A percentile compares a stretch with the other conserved stretches of the same genome.
phyloP scores from a whole-genome alignment of 768 basidiomycete genomes.

The Fistulinella prunicolor region DNA sequence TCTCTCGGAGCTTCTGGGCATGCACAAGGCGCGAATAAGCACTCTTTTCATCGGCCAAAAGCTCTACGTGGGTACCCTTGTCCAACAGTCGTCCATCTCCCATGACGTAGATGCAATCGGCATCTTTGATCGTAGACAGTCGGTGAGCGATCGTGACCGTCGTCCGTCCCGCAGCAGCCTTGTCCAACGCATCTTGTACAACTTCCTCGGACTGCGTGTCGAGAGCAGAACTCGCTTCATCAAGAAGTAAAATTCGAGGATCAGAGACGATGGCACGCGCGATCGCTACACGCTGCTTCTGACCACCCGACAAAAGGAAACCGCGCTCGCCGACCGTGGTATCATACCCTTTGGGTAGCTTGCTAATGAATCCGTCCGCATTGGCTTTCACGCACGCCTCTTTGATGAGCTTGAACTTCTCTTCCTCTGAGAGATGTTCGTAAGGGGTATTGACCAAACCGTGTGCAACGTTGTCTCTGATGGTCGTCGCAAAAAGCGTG shows the following conservation, averaged over 20 bases:
- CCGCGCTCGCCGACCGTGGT: slow-evolving; percentile 89
- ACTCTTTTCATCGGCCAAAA: slow-evolving; percentile 56
- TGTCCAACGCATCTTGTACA: slow-evolving; percentile 88
- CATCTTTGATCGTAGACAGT: slow-evolving; percentile 82
- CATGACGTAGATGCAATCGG: slow-evolving; percentile 85
- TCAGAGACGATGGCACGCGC: slow-evolving; percentile 89
- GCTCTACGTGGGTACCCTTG: slow-evolving; percentile 71
- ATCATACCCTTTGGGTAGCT: slow-evolving; percentile 79
- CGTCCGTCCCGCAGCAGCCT: slow-evolving; percentile 74
- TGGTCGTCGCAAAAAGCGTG: slow-evolving; percentile 79
- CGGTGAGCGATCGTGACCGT: slow-evolving; percentile 82
- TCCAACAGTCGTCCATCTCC: slow-evolving; percentile 83
- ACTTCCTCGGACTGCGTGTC: slow-evolving; percentile 86
- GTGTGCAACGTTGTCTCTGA: slow-evolving; percentile 78
- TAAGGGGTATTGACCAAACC: slow-evolving; percentile 74
- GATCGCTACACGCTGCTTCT: slow-evolving; percentile 87
- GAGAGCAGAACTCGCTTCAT: slow-evolving; percentile 86
- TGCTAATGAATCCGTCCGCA: slow-evolving; percentile 80
- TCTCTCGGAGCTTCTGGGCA: slow-evolving; percentile 76
- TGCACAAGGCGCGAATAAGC: slow-evolving; percentile 74
- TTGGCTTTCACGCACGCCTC: slow-evolving; percentile 88
- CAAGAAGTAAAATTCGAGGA: slow-evolving; percentile 81
- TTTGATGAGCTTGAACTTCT: slow-evolving; percentile 74
- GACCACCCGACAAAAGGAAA: slow-evolving; percentile 80
- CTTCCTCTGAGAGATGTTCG: slow-evolving; percentile 67